Evolutionary conservation across 1,284 basidiomycete genomes (phyloP), one percentile per base, ranked within the genome.

Genomic region (Ceratobasidium sp.): DNA sequence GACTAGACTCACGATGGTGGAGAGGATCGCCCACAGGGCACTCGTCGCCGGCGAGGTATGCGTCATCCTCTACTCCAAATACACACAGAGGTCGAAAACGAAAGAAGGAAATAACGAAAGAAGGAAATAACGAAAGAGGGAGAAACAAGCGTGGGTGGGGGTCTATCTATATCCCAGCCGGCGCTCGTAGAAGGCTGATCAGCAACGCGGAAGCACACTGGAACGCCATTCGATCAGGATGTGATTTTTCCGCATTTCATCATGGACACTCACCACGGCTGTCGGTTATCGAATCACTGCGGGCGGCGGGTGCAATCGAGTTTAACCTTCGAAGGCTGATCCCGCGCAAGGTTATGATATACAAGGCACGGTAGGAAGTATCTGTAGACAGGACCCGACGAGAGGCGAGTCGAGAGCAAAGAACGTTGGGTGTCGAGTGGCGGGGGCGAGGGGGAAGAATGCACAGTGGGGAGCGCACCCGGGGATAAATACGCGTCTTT

Each of bases 1-100:
- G 28, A 32, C 11, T 5, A 14, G 13, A 54, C 50, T 57, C 41
- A 75, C 73, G 23, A 74, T 55, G 23, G 41, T 54, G 35, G 71
- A 72, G 23, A 75, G 44, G 32, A 75, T 75, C 6, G 73, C 49
- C 73, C 73, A 75, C 46, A 75, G 30, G n/a, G 73, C 50, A 18
- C 59, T 63, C 21, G 71, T 59, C 3, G 70, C 71, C 23, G 70
- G 73, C 7, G 71, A 73, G 28, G 73, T 59, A 18, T 73, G 71
- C 32, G 73, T 74, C 73, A 75, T 75, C 43, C 26, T 59, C 4
- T 21, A 5, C n/a, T n/a, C n/a, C n/a, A n/a, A n/a, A n/a, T n/a
- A n/a, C n/a, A n/a, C n/a, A n/a, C n/a, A n/a, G 38, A 18, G 41
- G 23, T 18, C 16, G 44, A 35, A 28, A 64, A 14, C 16, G 8